phyloP scores from a whole-genome alignment of 177 flowering plant genomes.

The Tripterygium wilfordii region DNA sequence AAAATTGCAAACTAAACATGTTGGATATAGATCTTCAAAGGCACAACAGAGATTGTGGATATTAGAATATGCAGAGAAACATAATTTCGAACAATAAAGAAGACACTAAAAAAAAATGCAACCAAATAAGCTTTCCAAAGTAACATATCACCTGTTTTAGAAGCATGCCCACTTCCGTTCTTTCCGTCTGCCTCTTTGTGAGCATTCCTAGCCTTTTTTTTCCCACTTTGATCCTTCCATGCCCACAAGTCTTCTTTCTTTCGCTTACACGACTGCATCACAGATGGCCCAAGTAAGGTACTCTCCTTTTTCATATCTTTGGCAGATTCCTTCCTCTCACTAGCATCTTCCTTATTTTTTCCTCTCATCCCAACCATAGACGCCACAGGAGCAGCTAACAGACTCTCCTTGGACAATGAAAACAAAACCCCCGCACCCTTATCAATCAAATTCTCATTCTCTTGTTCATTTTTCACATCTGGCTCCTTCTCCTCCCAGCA shows the following conservation, averaged over 20 bases:
- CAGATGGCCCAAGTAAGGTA: conserved; percentile 25
- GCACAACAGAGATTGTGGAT: neutral
- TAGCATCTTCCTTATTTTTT: conserved; percentile 19
- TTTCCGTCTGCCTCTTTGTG: conserved; percentile 39
- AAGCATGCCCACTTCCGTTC: conserved; percentile 26
- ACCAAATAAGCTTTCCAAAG: no score
- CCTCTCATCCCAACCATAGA: conserved; percentile 28
- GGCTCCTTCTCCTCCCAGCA: conserved; percentile 62
- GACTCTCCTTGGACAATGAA: conserved; percentile 61
- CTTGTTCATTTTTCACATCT: conserved; percentile 33
- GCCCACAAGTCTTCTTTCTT: conserved; percentile 47
- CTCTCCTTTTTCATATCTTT: conserved; percentile 46
- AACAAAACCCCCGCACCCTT: conserved; percentile 76
- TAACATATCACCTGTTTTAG: conserved; percentile 35
- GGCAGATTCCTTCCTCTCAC: conserved; percentile 13
- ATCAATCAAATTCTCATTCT: conserved; percentile 42
- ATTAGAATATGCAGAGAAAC: no score
- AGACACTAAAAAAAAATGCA: no score
- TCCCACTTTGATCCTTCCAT: conserved; percentile 45
- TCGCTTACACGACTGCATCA: conserved; percentile 33
- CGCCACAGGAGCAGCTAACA: conserved; percentile 23
- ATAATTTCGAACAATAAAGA: no score
- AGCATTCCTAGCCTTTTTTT: conserved; percentile 48
- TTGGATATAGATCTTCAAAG: neutral
- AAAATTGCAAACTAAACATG: neutral